Evolutionary conservation across 208 protist genomes (phyloP).

Genomic region (Leishmania amazonensis): DNA sequence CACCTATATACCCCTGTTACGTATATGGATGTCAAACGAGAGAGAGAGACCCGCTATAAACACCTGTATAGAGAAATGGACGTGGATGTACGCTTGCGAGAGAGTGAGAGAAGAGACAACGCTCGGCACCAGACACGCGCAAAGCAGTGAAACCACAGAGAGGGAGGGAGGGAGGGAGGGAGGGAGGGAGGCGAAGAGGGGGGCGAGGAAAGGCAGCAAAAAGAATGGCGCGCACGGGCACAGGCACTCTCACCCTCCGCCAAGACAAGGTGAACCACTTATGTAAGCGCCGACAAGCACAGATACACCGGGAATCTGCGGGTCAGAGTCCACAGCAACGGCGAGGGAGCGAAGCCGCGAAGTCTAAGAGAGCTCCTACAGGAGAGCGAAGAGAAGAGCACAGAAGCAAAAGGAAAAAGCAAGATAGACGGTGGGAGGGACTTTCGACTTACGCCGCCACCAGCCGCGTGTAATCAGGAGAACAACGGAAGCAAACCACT

Average conservation of each 20-base stretch:
- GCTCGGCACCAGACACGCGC: background rate
- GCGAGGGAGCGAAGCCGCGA: background rate
- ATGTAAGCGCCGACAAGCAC: background rate
- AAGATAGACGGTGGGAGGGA: background rate
- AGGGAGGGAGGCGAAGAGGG: background rate
- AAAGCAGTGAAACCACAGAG: background rate
- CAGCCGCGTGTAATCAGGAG: too few species aligned
- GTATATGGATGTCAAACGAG: background rate
- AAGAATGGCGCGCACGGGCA: background rate
- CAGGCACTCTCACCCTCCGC: background rate
- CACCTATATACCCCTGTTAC: background rate
- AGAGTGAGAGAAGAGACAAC: background rate
- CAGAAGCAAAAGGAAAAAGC: background rate
- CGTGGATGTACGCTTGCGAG: background rate
- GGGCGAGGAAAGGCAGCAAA: background rate
- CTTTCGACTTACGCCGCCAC: too few species aligned
- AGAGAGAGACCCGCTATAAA: background rate
- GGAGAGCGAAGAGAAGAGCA: background rate
- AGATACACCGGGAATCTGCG: constrained; percentile 12
- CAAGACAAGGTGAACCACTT: background rate
- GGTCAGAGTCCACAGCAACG: background rate
- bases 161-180: background rate
- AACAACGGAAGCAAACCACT: too few species aligned
- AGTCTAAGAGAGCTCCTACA: background rate
- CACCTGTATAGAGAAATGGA: too few species aligned